Conservation (phyloP, 352 stramenopile genomes). For the Globisporangium emineosum region DNA sequence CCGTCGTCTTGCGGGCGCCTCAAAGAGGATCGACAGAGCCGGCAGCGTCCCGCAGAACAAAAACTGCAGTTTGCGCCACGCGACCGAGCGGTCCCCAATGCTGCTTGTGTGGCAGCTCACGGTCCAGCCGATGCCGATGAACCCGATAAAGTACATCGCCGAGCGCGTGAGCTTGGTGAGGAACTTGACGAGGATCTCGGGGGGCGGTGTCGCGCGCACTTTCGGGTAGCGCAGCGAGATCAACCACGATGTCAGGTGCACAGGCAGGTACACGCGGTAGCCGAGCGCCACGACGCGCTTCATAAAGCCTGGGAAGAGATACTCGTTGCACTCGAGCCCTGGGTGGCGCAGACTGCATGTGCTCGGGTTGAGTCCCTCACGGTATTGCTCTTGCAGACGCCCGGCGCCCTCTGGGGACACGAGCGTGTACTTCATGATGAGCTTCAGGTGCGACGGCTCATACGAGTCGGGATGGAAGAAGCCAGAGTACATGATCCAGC, state of each 20-base stretch:
- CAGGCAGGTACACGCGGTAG: conserved; percentile 50
- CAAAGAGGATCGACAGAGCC: conserved; percentile 46
- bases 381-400: conserved; percentile 38
- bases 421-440: conserved; percentile 64
- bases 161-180: conserved; percentile 41
- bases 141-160: conserved; percentile 47
- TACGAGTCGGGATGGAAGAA: conserved; percentile 65
- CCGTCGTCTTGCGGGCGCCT: conserved; percentile 38
- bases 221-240: conserved; percentile 39
- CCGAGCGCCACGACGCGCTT: conserved; percentile 31
- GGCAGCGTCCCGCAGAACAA: conserved; percentile 44
- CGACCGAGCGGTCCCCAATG: conserved; percentile 40
- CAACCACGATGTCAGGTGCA: conserved; percentile 53
- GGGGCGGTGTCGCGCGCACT: conserved; percentile 32
- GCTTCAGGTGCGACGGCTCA: conserved; percentile 45
- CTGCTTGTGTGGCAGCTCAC: conserved; percentile 36
- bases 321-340: conserved; percentile 35
- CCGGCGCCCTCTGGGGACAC: conserved; percentile 29
- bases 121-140: conserved; percentile 51
- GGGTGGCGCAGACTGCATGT: conserved; percentile 46
- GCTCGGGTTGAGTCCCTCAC: conserved; percentile 41
- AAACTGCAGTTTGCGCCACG: conserved; percentile 53
- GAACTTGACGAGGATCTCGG: conserved; percentile 28
- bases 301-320: conserved; percentile 39
- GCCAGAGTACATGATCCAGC: conserved; percentile 60